Conservation (phyloP, 73 alveolate genomes). For the Paramecium biaurelia region DNA sequence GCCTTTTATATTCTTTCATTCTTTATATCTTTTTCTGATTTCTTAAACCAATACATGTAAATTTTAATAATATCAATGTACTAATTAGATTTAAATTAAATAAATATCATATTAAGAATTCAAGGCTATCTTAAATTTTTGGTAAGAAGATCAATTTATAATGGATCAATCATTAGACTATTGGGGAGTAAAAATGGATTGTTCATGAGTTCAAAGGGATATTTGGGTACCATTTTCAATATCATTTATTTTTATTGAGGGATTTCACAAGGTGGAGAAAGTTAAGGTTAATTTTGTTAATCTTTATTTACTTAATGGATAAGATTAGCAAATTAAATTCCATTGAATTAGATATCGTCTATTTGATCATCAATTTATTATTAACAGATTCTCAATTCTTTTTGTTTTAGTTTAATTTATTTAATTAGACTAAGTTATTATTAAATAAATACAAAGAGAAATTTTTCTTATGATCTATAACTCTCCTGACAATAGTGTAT, state of each 20-base stretch:
- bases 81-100: not conserved
- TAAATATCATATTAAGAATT: not conserved
- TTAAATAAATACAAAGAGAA: constrained; percentile 42
- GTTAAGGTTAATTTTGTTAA: not conserved
- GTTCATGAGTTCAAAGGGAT: not conserved
- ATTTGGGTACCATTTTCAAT: not conserved
- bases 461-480: constrained; percentile 42
- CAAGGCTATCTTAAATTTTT: not conserved
- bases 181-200: constrained; percentile 22
- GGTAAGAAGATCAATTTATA: not conserved
- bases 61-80: not conserved
- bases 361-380: constrained; percentile 15
- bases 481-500: not conserved
- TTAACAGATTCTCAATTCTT: not conserved
- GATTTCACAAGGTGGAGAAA: not conserved
- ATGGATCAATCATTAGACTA: not conserved
- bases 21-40: not conserved
- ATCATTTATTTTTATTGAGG: not conserved
- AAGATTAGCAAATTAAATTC: constrained; percentile 6
- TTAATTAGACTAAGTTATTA: not conserved
- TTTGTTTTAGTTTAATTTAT: not conserved
- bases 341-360: not conserved
- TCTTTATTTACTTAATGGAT: not conserved
- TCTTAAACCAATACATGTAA: not conserved
- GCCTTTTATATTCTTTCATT: not conserved